These are phyloP conservation scores for Smithsoniella earleae DNA, from an alignment of 163 green algal species.

Conservation along the genomic window DNA sequence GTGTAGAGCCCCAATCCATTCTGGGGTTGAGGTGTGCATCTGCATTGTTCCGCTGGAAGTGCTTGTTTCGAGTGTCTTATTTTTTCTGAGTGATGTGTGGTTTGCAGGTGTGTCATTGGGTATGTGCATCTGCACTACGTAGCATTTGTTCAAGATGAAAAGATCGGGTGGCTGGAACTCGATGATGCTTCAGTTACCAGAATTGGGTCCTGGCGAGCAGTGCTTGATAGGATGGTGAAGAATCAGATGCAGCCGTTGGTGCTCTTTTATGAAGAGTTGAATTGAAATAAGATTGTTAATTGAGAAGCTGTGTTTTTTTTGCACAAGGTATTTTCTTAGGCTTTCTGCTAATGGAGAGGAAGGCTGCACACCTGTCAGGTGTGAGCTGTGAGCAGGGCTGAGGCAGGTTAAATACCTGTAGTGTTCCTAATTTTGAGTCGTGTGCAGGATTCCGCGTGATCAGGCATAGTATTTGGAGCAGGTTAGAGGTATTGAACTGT, in stretches of 20 bases:
- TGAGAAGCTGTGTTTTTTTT: too few species aligned
- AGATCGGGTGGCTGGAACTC: conserved; percentile 5
- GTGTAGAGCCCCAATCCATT: not conserved
- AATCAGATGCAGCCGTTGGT: conserved; percentile 16
- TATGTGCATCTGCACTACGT: conserved; percentile 18
- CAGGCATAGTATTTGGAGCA: too few species aligned
- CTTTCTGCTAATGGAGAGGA: too few species aligned
- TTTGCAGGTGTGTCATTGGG: conserved; percentile 24
- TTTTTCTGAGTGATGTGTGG: not conserved
- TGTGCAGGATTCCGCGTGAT: too few species aligned
- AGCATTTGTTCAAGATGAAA: conserved; percentile 4
- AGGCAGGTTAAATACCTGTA: too few species aligned
- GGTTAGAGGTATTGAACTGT: too few species aligned
- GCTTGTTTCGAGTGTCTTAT: not conserved
- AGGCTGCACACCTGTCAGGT: too few species aligned
- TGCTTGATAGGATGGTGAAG: not conserved
- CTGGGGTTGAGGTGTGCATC: not conserved
- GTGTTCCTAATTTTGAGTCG: too few species aligned
- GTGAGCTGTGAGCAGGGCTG: too few species aligned
- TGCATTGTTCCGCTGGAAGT: too few species aligned
- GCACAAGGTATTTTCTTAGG: too few species aligned
- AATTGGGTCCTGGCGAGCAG: not conserved
- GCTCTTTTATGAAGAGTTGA: conserved; percentile 13
- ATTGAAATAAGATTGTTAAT: too few species aligned
- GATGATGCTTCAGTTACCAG: not conserved